Conservation (phyloP, 495 filamentous ascomycete species). For the Xylaria nigripes region DNA sequence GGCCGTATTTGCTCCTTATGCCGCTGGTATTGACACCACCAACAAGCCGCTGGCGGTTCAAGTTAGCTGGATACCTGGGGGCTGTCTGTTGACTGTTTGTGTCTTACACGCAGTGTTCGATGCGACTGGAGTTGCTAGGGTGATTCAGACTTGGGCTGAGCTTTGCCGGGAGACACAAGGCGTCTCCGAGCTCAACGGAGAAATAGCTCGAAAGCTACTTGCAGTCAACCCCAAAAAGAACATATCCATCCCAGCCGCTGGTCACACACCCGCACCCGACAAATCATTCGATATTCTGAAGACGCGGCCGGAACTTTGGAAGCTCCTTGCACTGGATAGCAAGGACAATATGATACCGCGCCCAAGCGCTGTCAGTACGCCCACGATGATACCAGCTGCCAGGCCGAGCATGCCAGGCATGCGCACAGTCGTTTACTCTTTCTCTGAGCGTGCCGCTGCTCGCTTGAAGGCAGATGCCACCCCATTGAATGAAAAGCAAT, state of each 20-base stretch:
- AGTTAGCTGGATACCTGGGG: neutral
- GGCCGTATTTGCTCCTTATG: neutral
- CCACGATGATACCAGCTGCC: neutral
- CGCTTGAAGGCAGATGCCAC: neutral
- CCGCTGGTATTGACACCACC: neutral
- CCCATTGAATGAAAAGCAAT: neutral
- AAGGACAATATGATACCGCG: neutral
- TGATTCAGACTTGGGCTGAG: neutral
- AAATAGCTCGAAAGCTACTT: too few species aligned
- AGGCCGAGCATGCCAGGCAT: neutral
- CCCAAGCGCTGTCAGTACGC: neutral
- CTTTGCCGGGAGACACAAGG: neutral
- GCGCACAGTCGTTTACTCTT: neutral
- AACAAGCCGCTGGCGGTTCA: neutral
- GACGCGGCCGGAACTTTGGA: neutral
- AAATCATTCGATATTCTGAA: neutral
- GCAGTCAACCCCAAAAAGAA: neutral
- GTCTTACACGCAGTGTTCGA: neutral
- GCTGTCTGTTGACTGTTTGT: neutral
- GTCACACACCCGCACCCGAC: neutral
- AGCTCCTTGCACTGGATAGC: neutral
- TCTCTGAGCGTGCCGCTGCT: neutral
- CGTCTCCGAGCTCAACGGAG: neutral
- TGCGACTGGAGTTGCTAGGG: neutral
- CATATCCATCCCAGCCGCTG: neutral